Evolutionary conservation across 1,139 yeast genomes (phyloP).

Genomic region (Kodamaea plutei): DNA sequence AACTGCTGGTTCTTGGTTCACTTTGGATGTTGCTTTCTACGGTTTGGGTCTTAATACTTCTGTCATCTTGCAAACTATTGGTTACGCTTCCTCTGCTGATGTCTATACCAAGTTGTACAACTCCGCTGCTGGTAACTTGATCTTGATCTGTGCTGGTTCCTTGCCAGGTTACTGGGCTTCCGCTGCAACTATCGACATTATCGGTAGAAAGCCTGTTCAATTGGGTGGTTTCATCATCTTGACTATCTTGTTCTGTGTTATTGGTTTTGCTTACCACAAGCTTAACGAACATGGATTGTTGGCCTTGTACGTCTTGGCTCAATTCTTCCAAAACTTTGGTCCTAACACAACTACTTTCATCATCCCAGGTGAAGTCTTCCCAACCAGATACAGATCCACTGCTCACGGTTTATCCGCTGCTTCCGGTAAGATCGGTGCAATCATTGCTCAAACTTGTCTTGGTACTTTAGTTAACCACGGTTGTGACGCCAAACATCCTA

Average conservation of each 20-base stretch:
- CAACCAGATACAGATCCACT: constrained; percentile 95
- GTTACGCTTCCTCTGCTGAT: constrained; percentile 54
- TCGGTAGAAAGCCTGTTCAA: constrained; percentile 84
- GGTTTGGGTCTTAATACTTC: constrained; percentile 83
- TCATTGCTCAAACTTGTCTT: constrained; percentile 85
- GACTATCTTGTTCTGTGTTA: constrained; percentile 63
- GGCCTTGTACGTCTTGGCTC: constrained; percentile 71
- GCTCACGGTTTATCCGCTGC: constrained; percentile 99
- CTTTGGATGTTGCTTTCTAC: constrained; percentile 92
- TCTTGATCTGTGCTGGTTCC: constrained; percentile 86
- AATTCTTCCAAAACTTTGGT: constrained; percentile 86
- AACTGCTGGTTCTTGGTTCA: constrained; percentile 96
- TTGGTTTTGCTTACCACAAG: constrained; percentile 78
- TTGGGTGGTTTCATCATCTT: constrained; percentile 65
- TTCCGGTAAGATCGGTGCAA: constrained; percentile 93
- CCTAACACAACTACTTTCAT: constrained; percentile 96
- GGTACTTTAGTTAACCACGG: constrained; percentile 80
- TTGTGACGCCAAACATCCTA: constrained; percentile 53
- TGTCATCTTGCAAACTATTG: constrained; percentile 77
- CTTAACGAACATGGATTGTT: constrained; percentile 60
- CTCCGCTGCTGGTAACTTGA: constrained; percentile 83
- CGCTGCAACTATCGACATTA: constrained; percentile 67
- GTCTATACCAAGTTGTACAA: constrained; percentile 65
- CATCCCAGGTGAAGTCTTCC: constrained; percentile 95
- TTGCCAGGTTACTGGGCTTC: constrained; percentile 88